Evolutionary conservation across 108 stramenopile species (phyloP).

Genomic region (Pseudonitzschia multiseries): DNA sequence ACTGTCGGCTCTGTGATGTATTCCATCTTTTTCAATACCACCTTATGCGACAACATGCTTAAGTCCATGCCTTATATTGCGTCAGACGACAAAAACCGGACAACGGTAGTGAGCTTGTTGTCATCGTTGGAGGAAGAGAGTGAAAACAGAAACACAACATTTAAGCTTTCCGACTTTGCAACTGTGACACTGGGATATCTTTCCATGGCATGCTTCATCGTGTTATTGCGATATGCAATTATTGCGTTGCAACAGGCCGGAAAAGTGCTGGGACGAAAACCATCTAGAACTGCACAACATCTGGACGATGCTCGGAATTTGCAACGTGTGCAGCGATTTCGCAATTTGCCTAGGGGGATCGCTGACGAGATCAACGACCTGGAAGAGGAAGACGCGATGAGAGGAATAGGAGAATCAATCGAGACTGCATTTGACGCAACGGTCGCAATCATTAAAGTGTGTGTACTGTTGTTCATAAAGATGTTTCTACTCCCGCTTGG

Average conservation of each 20-base stretch:
- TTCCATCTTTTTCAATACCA: conserved; percentile 35
- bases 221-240: conserved; percentile 22
- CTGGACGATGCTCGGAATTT: neutral
- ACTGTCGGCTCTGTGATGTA: conserved; percentile 55
- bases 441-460: conserved; percentile 70
- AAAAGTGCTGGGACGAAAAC: conserved; percentile 17
- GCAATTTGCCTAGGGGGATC: neutral
- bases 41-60: conserved; percentile 23
- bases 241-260: conserved; percentile 10
- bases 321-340: neutral
- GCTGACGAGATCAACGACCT: conserved; percentile 15
- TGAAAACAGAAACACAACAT: conserved; percentile 38
- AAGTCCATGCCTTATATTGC: conserved; percentile 28
- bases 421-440: conserved; percentile 52
- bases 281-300: neutral
- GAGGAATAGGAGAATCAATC: conserved; percentile 31
- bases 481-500: conserved; percentile 79
- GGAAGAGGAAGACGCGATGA: conserved; percentile 19
- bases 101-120: conserved; percentile 25
- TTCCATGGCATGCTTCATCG: conserved; percentile 46
- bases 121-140: conserved; percentile 32
- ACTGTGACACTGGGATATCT: conserved; percentile 56
- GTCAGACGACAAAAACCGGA: conserved; percentile 33
- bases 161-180: conserved; percentile 57
- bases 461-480: conserved; percentile 82